Conservation (phyloP, 345 rosid genomes). For the Stellera chamaejasme region DNA sequence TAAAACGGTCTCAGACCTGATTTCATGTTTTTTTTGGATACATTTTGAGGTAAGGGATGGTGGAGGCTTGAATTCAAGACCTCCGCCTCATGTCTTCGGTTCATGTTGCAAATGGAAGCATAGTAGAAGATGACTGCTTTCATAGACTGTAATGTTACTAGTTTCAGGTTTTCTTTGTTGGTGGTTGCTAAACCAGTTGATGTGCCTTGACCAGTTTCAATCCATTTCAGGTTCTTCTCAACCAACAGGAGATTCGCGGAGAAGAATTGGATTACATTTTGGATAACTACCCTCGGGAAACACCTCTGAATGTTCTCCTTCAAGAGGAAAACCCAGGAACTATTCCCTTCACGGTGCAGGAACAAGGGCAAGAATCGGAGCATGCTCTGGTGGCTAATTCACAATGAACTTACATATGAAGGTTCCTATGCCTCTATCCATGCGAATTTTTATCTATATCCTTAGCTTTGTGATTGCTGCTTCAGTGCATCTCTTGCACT, state of each 20-base stretch:
- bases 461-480: neutral
- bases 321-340: conserved; percentile 74
- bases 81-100: no score
- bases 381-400: conserved; percentile 32
- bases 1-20: no score
- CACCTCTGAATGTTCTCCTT: conserved; percentile 46
- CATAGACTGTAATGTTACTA: no score
- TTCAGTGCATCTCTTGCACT: neutral
- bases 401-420: conserved; percentile 5
- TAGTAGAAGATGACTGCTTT: no score
- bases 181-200: no score
- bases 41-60: no score
- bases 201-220: neutral
- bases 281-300: conserved; percentile 67
- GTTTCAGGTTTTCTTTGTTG: no score
- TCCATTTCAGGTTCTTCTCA: conserved; percentile 54
- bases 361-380: conserved; percentile 28
- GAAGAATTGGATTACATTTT: conserved; percentile 74
- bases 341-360: conserved; percentile 39
- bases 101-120: no score
- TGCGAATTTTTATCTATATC: neutral
- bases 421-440: neutral
- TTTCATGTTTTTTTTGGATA: no score
- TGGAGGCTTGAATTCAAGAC: no score
- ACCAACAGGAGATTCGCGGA: conserved; percentile 69